Base-by-base conservation (phyloP, 2,329 filamentous ascomycete species). In the Trichoderma sp. region DNA sequence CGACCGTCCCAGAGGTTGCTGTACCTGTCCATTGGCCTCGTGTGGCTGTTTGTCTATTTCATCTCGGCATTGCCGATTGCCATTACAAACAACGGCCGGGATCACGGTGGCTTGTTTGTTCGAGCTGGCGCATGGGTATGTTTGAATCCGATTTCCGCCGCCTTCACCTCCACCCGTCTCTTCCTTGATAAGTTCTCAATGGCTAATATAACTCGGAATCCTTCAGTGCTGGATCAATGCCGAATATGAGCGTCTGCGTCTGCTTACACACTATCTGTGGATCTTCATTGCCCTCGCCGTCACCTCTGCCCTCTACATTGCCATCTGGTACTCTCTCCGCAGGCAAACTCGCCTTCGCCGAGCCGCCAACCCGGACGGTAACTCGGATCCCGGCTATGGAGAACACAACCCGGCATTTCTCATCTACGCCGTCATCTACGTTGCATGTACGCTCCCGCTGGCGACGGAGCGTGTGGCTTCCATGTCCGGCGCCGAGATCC, bases 381-480 rank as follows among this genome's bases (percentile, higher is more conserved):
- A 62, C 3, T 63, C 71, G 21, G 57, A 59, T 7, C 54, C 66
- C 7, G 65, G 68, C 7, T 67, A 69, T 4, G 68, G 72, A 15
- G 71, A 66, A 24, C 78, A 77, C 66, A 81, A 83, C 66, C 81
- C 81, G 5, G 80, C 85, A 9, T 86, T 90, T 67, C 85, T 90
- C 34, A 79, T 89, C 7, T 91, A 91, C 67, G 89, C 89, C 0
- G 71, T 88, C 68, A 87, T 90, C 68, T 91, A 91, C 72, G 81
- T 90, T 7, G 70, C 89, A n/a, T 89, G 88, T 72, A 91, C 88
- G 0, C 80, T 88, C 0, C 89, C 89, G 0, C 79, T 91, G 0
- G 87, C 88, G 5, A 80, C 85, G 0, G 86, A 87, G 15, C 84
- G 88, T 66, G 87, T 90, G 71, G 82, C 83, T 17, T 82, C 82